Percentiles rank a stretch among this genome's conserved stretches.
Conservation (phyloP, 257 asterid genomes). For the Datura wrightii region DNA sequence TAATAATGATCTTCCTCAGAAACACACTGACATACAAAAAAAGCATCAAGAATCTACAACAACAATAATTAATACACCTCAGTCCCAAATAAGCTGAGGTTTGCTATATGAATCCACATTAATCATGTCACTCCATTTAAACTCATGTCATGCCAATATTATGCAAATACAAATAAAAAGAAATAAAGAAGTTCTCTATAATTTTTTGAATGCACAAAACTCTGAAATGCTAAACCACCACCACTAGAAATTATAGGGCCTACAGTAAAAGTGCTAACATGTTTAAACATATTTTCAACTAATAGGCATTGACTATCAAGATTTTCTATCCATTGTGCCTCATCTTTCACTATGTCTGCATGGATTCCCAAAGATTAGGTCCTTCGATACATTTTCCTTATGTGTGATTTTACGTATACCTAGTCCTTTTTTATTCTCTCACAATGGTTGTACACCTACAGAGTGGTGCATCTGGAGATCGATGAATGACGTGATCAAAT, state of each 20-base stretch:
- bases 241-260: neutral
- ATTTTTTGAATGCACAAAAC: neutral
- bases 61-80: slow-evolving; percentile 7
- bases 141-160: neutral
- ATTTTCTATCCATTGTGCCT: neutral
- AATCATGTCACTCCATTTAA: neutral
- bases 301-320: neutral
- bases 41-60: slow-evolving; percentile 17
- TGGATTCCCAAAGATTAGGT: neutral
- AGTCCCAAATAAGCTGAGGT: neutral
- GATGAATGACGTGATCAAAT: neutral
- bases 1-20: neutral
- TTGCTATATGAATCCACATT: neutral
- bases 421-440: neutral
- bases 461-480: neutral
- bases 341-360: neutral
- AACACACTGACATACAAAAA: neutral
- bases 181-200: neutral
- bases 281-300: neutral
- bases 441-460: neutral
- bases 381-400: neutral
- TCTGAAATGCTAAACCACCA: neutral
- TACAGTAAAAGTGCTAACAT: neutral
- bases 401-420: neutral
- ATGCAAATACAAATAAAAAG: slow-evolving; percentile 7